Evolutionary conservation across 352 stramenopile genomes (phyloP).

Genomic region (Globisporangium parvum): DNA sequence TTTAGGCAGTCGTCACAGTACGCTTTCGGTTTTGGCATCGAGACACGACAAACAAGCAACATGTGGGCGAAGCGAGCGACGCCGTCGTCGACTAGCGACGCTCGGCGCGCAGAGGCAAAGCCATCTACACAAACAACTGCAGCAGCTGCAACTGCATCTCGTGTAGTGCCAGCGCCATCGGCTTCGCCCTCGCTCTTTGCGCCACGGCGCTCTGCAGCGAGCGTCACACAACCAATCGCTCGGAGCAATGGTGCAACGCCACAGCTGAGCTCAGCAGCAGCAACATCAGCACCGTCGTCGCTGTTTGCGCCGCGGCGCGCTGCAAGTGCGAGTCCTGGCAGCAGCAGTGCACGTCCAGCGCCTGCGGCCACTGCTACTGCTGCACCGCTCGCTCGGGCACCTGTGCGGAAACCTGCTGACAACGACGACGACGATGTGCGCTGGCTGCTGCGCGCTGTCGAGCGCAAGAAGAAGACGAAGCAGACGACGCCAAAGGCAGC

Average conservation of each 20-base stretch:
- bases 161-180: not conserved
- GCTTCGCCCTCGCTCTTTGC: constrained; percentile 10
- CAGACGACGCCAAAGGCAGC: not conserved
- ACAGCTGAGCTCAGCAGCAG: not conserved
- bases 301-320: not conserved
- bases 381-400: not conserved
- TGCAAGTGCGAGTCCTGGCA: not conserved
- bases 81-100: constrained; percentile 3
- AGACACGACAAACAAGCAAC: too few relatives aligned
- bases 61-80: constrained; percentile 34
- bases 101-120: not conserved
- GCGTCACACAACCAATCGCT: too few relatives aligned
- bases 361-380: not conserved
- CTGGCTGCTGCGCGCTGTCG: constrained; percentile 32
- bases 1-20: not conserved
- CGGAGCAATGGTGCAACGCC: too few relatives aligned
- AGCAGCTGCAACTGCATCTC: not conserved
- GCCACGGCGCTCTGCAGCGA: not conserved
- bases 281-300: not conserved
- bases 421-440: constrained; percentile 17
- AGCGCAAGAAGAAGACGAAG: constrained; percentile 24
- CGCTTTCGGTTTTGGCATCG: not conserved
- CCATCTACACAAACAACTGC: constrained; percentile 3
- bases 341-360: not conserved
- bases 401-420: not conserved